Evolutionary conservation across 768 basidiomycete species (phyloP).

Genomic region (Naganishia antarctica): DNA sequence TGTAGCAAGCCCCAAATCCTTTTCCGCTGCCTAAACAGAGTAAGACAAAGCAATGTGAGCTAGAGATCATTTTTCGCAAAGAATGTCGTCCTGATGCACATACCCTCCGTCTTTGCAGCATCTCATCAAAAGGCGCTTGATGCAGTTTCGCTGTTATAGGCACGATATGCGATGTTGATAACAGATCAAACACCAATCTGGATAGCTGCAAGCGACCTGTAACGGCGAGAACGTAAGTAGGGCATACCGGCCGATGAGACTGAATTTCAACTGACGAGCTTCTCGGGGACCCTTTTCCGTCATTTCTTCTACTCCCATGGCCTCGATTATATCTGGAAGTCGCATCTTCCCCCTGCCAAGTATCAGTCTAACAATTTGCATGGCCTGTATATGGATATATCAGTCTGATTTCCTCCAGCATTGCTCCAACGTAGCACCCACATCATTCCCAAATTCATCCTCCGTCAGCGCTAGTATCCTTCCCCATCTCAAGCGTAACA

Average conservation of each 20-base stretch:
- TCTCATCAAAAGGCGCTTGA: conserved; percentile 29
- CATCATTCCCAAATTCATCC: conserved; percentile 64
- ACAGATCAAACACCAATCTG: conserved; percentile 19
- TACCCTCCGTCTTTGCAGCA: conserved; percentile 24
- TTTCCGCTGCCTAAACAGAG: neutral
- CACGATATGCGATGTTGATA: conserved; percentile 22
- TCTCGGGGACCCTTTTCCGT: conserved; percentile 48
- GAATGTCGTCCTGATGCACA: neutral
- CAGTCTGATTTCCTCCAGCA: no score
- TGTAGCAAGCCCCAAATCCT: neutral
- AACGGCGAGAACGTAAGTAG: neutral
- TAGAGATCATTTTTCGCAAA: no score
- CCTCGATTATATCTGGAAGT: conserved; percentile 62
- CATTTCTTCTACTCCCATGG: conserved; percentile 43
- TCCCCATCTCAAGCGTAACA: conserved; percentile 76
- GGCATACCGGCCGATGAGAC: neutral
- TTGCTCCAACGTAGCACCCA: conserved; percentile 49
- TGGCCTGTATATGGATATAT: conserved; percentile 59
- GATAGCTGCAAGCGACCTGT: conserved; percentile 17
- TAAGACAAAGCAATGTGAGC: neutral
- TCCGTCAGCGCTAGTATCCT: conserved; percentile 71
- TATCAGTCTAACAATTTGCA: conserved; percentile 68
- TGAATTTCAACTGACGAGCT: conserved; percentile 51
- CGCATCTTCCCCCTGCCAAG: conserved; percentile 82
- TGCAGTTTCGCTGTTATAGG: conserved; percentile 25